Conservation (phyloP, 2,329 filamentous ascomycete genomes). For the Delphinella strobiligena region DNA sequence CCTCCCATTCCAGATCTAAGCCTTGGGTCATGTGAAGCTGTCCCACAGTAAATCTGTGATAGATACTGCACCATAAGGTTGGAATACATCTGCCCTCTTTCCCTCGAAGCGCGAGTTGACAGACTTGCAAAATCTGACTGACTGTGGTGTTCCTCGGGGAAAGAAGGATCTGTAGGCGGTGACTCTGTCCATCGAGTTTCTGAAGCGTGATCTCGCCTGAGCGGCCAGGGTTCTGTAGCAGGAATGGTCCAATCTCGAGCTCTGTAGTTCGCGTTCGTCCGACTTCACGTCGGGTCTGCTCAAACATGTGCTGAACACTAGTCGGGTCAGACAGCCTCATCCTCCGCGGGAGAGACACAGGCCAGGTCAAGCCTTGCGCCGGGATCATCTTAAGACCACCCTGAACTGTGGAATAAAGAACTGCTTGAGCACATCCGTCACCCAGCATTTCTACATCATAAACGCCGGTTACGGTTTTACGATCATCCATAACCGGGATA, state of each 20-base stretch:
- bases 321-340: conserved; percentile 1
- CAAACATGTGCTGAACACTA: conserved; percentile 2
- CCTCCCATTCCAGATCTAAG: conserved; percentile 7
- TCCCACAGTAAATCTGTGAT: conserved; percentile 2
- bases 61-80: conserved; percentile 17
- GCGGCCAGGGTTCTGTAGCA: conserved; percentile 12
- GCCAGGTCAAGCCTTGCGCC: conserved; percentile 5
- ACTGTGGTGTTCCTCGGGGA: conserved; percentile 14
- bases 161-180: conserved; percentile 18
- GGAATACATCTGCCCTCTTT: conserved; percentile 13
- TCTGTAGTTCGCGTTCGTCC: conserved; percentile 17
- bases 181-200: conserved; percentile 14
- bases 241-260: conserved; percentile 6
- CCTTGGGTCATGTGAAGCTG: neutral
- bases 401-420: neutral
- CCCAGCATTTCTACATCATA: conserved; percentile 6
- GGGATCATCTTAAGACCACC: conserved; percentile 5
- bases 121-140: conserved; percentile 15
- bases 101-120: conserved; percentile 16
- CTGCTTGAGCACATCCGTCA: conserved; percentile 1
- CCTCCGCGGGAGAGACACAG: conserved; percentile 1
- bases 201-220: conserved; percentile 16
- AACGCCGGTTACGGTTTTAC: conserved; percentile 3
- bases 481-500: conserved; percentile 5
- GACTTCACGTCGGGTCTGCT: conserved; percentile 7